Conservation (phyloP, 257 asterid species). For the Galeopsis tetrahit region DNA sequence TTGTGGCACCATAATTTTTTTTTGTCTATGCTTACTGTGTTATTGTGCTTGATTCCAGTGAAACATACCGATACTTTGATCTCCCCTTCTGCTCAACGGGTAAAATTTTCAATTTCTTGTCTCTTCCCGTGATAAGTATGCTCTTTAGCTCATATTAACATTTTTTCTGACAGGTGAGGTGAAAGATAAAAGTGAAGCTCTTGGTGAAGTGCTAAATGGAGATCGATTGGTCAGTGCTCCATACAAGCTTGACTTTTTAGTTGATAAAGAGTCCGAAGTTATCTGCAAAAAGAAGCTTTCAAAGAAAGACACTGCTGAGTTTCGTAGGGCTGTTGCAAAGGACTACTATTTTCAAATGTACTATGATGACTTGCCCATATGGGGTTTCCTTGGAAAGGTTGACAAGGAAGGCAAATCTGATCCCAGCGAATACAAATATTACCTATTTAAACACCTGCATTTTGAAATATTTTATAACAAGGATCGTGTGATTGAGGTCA, state of each 20-base stretch:
- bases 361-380: slow-evolving; percentile 79
- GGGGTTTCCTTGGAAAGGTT: slow-evolving; percentile 82
- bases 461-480: slow-evolving; percentile 63
- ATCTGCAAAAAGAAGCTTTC: slow-evolving; percentile 61
- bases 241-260: slow-evolving; percentile 68
- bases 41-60: slow-evolving; percentile 47
- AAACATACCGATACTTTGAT: slow-evolving; percentile 76
- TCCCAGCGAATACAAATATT: slow-evolving; percentile 65
- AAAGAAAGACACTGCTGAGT: slow-evolving; percentile 56
- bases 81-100: slow-evolving; percentile 81
- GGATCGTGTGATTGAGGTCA: slow-evolving; percentile 78
- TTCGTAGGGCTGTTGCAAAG: slow-evolving; percentile 67
- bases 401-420: slow-evolving; percentile 72
- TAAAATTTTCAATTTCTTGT: slow-evolving; percentile 22
- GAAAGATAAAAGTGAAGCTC: slow-evolving; percentile 77
- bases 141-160: slow-evolving; percentile 11
- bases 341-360: slow-evolving; percentile 83
- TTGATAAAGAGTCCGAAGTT: slow-evolving; percentile 58
- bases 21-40: slow-evolving; percentile 1
- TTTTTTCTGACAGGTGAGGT: slow-evolving; percentile 52
- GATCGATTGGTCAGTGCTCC: slow-evolving; percentile 78
- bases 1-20: neutral
- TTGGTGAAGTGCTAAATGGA: slow-evolving; percentile 74
- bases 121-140: neutral
- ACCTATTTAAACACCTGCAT: slow-evolving; percentile 66